Conservation (phyloP, 305 asterid genomes). For the Fraxinus sp. region DNA sequence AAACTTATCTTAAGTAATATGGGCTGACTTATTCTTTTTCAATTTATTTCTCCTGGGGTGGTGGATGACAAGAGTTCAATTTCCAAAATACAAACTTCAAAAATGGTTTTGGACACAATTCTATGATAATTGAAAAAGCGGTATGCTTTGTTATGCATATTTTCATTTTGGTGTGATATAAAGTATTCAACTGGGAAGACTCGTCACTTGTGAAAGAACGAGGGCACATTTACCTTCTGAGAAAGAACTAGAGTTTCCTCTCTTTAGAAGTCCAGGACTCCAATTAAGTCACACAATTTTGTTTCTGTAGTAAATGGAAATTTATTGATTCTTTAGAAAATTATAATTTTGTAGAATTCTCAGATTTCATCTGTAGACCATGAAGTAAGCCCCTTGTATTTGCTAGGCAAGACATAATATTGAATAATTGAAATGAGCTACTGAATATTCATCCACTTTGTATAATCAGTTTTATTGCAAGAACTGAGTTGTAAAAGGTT, state of each 20-base stretch:
- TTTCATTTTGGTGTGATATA: neutral
- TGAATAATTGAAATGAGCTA: neutral
- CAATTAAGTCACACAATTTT: neutral
- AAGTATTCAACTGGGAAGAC: neutral
- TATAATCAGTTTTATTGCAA: neutral
- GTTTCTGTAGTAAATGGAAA: neutral
- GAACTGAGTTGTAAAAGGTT: neutral
- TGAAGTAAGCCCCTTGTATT: neutral
- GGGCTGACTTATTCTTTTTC: neutral
- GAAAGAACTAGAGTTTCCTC: neutral
- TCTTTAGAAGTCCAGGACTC: neutral
- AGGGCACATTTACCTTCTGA: neutral
- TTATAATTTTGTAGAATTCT: neutral
- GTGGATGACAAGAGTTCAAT: neutral
- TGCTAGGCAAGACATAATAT: neutral
- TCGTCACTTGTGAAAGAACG: neutral
- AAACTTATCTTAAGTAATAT: neutral
- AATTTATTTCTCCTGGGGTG: neutral
- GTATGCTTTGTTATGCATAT: neutral
- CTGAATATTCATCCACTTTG: neutral
- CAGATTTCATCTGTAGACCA: neutral
- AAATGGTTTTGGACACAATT: neutral
- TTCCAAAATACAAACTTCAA: neutral
- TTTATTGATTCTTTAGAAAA: neutral
- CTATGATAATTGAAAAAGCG: neutral